Percentiles rank a stretch among this genome's conserved stretches.
These are phyloP conservation scores for Coemansia sp. DNA, from an alignment of 192 early-diverging fungal species.

Conservation along the genomic window DNA sequence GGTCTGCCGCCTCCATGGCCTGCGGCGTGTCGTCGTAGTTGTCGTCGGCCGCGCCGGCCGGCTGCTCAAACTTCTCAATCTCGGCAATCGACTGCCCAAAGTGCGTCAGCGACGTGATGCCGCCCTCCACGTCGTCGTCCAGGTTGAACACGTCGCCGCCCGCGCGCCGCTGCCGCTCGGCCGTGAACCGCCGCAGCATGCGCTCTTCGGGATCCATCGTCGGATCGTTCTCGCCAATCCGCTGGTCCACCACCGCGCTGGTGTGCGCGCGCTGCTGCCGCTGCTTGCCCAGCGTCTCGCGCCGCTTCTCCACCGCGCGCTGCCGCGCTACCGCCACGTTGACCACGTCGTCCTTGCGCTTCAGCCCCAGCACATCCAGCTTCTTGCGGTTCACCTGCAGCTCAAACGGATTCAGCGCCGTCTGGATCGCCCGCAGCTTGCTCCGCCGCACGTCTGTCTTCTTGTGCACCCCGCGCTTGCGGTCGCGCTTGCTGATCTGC, in stretches of 20 bases:
- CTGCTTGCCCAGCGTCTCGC: constrained; percentile 79
- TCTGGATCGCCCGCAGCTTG: constrained; percentile 42
- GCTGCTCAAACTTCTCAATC: constrained; percentile 79
- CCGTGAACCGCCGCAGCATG: constrained; percentile 91
- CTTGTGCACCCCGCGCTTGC: constrained; percentile 58
- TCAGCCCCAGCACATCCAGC: constrained; percentile 78
- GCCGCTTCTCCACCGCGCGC: constrained; percentile 80
- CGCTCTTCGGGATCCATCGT: constrained; percentile 90
- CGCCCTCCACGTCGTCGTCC: constrained; percentile 64
- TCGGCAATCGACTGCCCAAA: constrained; percentile 84
- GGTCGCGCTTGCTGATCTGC: constrained; percentile 62
- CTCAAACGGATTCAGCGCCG: constrained; percentile 84
- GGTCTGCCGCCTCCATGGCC: constrained; percentile 33
- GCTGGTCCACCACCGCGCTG: constrained; percentile 80
- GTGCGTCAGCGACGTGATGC: constrained; percentile 78
- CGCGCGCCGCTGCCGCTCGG: constrained; percentile 64
- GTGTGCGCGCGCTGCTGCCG: constrained; percentile 63
- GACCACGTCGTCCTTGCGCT: constrained; percentile 75
- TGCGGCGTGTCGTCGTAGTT: constrained; percentile 47
- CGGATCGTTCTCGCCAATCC: constrained; percentile 91
- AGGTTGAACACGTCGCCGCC: constrained; percentile 68
- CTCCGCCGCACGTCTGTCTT: constrained; percentile 33
- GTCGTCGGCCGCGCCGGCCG: constrained; percentile 44
- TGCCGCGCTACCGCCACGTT: constrained; percentile 78
- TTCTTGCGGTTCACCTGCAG: constrained; percentile 75